phyloP scores from a whole-genome alignment of 805 yeast species.

The Pichia exigua region DNA sequence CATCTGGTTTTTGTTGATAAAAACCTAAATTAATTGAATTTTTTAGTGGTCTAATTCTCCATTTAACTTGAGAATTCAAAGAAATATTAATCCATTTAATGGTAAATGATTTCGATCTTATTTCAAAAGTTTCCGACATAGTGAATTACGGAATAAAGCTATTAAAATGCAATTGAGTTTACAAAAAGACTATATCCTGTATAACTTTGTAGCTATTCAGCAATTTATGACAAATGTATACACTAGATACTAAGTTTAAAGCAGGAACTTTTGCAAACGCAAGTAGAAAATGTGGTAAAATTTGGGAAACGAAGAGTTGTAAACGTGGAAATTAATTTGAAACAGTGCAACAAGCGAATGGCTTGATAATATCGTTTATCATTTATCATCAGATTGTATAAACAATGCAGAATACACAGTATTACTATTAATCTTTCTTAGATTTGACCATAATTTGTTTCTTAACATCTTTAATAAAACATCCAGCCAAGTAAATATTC shows the following conservation, averaged over 20 bases:
- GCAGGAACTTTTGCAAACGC: not conserved
- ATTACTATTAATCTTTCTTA: not conserved
- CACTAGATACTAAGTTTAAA: not conserved
- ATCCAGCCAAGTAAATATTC: constrained; percentile 17
- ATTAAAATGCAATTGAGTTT: not conserved
- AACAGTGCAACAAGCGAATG: not conserved
- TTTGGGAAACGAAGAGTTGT: not conserved
- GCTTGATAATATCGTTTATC: not conserved
- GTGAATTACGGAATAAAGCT: not conserved
- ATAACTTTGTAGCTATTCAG: not conserved
- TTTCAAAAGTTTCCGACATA: constrained; percentile 60
- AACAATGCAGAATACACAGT: not conserved
- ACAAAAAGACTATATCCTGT: not conserved
- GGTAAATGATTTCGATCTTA: constrained; percentile 81
- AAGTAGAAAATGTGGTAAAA: not conserved
- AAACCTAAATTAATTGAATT: constrained; percentile 41
- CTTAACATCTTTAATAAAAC: constrained; percentile 16
- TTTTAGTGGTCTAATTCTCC: constrained; percentile 77
- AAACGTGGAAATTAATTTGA: not conserved
- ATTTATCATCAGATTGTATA: not conserved
- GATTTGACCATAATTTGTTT: not conserved
- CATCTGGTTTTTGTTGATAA: constrained; percentile 20
- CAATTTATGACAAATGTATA: not conserved
- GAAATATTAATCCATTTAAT: constrained; percentile 87
- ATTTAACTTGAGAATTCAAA: constrained; percentile 55